phyloP scores from a whole-genome alignment of 1,284 basidiomycete species.

The Exsudoporus floridanus region DNA sequence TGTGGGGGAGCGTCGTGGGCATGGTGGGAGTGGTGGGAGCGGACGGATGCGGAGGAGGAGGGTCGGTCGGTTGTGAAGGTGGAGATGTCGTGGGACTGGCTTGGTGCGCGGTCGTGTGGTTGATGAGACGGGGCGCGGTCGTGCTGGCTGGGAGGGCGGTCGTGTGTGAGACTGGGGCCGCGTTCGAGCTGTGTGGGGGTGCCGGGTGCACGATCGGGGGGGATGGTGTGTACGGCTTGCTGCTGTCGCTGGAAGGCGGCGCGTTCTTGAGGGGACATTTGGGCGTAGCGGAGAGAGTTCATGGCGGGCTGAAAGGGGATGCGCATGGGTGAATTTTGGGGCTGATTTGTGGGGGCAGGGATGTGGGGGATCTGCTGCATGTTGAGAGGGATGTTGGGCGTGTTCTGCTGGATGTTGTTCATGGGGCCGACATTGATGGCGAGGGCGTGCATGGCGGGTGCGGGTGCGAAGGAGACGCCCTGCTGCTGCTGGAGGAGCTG shows the following conservation, averaged over 20 bases:
- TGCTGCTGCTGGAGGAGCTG: slow-evolving; percentile 35
- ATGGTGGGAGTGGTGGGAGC: slow-evolving; percentile 32
- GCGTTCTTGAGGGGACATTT: slow-evolving; percentile 26
- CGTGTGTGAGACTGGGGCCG: slow-evolving; percentile 9
- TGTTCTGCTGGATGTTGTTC: background rate
- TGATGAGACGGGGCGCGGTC: slow-evolving; percentile 17
- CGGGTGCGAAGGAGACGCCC: slow-evolving; percentile 2
- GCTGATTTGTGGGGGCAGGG: slow-evolving; percentile 9
- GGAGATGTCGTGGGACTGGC: slow-evolving; percentile 23
- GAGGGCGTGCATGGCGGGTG: slow-evolving; percentile 3
- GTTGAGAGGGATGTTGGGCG: slow-evolving; percentile 4
- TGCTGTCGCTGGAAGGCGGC: slow-evolving; percentile 25
- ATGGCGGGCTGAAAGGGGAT: slow-evolving; percentile 17
- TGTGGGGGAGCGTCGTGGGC: slow-evolving; percentile 14
- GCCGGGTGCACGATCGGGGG: slow-evolving; percentile 19
- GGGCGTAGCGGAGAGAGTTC: slow-evolving; percentile 20
- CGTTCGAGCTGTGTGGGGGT: slow-evolving; percentile 27
- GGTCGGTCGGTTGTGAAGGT: slow-evolving; percentile 23
- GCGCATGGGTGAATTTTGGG: slow-evolving; percentile 22
- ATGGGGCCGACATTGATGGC: slow-evolving; percentile 10
- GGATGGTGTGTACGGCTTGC: slow-evolving; percentile 1
- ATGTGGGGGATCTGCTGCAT: slow-evolving; percentile 23
- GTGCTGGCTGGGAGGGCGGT: slow-evolving; percentile 29
- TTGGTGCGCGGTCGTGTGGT: slow-evolving; percentile 25
- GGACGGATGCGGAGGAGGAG: slow-evolving; percentile 31